A percentile compares a stretch with the other conserved stretches of the same genome.
These are phyloP conservation scores for Vigna nakashimae DNA, from an alignment of 306 rosid species.

Conservation along the genomic window DNA sequence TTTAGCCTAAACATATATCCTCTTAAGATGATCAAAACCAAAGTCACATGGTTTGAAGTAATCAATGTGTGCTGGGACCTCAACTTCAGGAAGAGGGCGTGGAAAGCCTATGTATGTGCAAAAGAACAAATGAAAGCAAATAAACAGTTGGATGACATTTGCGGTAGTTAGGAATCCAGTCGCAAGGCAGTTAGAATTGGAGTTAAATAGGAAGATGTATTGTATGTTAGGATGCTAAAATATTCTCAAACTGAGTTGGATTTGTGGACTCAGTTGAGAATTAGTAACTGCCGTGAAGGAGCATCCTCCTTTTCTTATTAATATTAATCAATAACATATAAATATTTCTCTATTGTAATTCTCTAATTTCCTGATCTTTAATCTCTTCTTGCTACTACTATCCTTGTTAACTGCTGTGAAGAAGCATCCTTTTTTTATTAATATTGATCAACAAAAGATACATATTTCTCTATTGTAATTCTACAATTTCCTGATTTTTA, in stretches of 20 bases:
- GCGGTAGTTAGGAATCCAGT: background rate
- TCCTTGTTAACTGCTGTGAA: background rate
- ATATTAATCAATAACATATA: background rate
- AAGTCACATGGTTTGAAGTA: background rate
- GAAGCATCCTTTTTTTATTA: background rate
- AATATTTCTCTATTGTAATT: background rate
- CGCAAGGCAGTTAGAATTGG: background rate
- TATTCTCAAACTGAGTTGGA: no score
- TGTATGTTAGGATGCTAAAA: background rate
- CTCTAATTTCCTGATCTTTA: background rate
- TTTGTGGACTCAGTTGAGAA: no score
- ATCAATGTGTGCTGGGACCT: background rate
- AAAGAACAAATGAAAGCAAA: background rate
- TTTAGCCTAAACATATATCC: background rate
- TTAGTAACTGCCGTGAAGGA: background rate
- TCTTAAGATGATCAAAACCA: background rate
- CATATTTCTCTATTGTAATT: no score
- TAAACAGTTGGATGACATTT: background rate
- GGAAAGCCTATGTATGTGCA: background rate
- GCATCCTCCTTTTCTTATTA: background rate
- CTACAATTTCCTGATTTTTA: background rate
- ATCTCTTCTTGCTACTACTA: no score
- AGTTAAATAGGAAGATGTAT: background rate
- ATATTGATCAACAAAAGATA: background rate
- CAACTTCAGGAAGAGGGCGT: background rate